phyloP scores from a whole-genome alignment of 176 grass and related monocot genomes.

The Carex kokanica region DNA sequence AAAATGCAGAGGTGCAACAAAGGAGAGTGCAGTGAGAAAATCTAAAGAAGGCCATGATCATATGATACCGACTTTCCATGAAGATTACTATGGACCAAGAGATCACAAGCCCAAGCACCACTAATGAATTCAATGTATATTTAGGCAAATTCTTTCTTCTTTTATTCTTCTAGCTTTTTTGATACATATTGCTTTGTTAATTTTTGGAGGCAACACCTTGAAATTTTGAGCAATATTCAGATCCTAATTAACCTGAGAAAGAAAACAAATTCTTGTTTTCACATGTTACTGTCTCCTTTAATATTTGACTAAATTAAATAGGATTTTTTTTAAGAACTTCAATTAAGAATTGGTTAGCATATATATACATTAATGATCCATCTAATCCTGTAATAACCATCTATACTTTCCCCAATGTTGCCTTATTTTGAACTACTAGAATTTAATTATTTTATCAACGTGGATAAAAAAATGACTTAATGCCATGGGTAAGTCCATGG shows the following conservation, averaged over 20 bases:
- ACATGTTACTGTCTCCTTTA: neutral
- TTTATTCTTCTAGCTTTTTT: neutral
- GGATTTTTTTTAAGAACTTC: neutral
- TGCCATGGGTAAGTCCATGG: no score
- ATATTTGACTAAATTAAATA: neutral
- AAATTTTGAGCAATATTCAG: slow-evolving; percentile 13
- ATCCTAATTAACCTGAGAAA: slow-evolving; percentile 1
- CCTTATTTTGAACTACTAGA: no score
- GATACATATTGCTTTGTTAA: slow-evolving; percentile 26
- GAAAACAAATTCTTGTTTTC: neutral
- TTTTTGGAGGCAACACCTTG: no score
- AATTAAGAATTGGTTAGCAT: no score
- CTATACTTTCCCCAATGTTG: no score
- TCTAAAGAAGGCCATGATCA: slow-evolving; percentile 33
- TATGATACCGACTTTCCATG: slow-evolving; percentile 53
- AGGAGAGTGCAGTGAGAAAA: slow-evolving; percentile 24
- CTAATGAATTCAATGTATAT: slow-evolving; percentile 34
- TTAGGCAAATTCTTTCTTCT: slow-evolving; percentile 32
- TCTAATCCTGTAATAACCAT: no score
- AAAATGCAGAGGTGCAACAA: neutral
- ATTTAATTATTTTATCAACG: no score
- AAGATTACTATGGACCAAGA: slow-evolving; percentile 68
- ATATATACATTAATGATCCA: no score
- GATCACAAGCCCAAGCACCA: slow-evolving; percentile 66
- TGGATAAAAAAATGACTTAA: no score